Conservation (phyloP, 495 filamentous ascomycete genomes). For the Penicillium angulare region DNA sequence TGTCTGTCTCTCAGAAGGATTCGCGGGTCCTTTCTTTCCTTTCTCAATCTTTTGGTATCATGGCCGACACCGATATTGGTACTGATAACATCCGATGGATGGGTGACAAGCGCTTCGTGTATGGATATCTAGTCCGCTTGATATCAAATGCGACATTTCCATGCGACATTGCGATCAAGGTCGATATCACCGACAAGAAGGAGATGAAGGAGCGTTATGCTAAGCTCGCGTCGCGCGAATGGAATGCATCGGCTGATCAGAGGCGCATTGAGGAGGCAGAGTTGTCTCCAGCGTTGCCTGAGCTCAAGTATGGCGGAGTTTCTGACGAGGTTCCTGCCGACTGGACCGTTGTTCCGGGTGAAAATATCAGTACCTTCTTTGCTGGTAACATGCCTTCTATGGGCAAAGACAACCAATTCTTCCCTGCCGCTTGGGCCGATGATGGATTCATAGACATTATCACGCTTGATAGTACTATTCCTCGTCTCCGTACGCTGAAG, state of each 20-base stretch:
- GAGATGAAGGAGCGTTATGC: slow-evolving; percentile 72
- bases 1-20: slow-evolving; percentile 81
- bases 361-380: slow-evolving; percentile 89
- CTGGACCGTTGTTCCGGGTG: slow-evolving; percentile 69
- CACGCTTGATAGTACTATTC: slow-evolving; percentile 72
- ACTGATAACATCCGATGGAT: slow-evolving; percentile 94
- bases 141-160: slow-evolving; percentile 75
- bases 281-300: slow-evolving; percentile 59
- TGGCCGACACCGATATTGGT: slow-evolving; percentile 83
- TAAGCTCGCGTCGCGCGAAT: slow-evolving; percentile 41
- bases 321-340: slow-evolving; percentile 70
- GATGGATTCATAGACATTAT: slow-evolving; percentile 87
- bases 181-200: slow-evolving; percentile 74
- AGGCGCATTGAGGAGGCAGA: slow-evolving; percentile 22
- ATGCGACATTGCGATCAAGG: slow-evolving; percentile 81
- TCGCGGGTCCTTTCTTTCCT: slow-evolving; percentile 78
- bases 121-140: slow-evolving; percentile 73
- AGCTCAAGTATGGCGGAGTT: slow-evolving; percentile 75
- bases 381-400: slow-evolving; percentile 94
- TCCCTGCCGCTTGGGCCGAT: slow-evolving; percentile 76
- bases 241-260: slow-evolving; percentile 14
- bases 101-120: slow-evolving; percentile 79
- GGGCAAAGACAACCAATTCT: slow-evolving; percentile 84
- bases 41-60: slow-evolving; percentile 84
- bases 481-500: slow-evolving; percentile 57